Evolutionary conservation across 352 stramenopile genomes (phyloP).

Genomic region (Phytophthora parvispora): DNA sequence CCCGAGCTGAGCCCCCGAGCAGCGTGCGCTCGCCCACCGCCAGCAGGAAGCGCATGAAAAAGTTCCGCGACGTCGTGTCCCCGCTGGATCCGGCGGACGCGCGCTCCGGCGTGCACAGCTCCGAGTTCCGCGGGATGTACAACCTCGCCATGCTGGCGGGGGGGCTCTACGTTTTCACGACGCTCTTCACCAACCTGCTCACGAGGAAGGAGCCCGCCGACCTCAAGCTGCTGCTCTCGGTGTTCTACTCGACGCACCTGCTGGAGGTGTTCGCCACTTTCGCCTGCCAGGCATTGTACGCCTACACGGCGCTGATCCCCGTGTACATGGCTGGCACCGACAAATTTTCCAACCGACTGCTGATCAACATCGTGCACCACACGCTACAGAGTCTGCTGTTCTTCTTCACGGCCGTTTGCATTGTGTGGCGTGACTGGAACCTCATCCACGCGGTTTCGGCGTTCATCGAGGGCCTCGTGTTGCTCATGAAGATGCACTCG

Average conservation of each 20-base stretch:
- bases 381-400: constrained; percentile 80
- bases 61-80: constrained; percentile 71
- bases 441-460: constrained; percentile 78
- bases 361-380: constrained; percentile 81
- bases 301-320: constrained; percentile 78
- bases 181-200: constrained; percentile 64
- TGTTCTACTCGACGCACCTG: constrained; percentile 82
- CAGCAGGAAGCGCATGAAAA: constrained; percentile 56
- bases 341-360: constrained; percentile 43
- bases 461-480: constrained; percentile 80
- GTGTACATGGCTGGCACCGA: constrained; percentile 69
- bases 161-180: constrained; percentile 71
- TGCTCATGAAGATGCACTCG: constrained; percentile 90
- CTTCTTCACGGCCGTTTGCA: constrained; percentile 70
- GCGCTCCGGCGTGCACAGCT: constrained; percentile 77
- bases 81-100: constrained; percentile 73
- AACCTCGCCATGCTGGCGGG: constrained; percentile 77
- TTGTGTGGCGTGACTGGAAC: constrained; percentile 82
- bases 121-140: constrained; percentile 84
- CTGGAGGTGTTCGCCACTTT: constrained; percentile 80
- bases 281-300: constrained; percentile 69
- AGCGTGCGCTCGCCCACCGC: constrained; percentile 22
- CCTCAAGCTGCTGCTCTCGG: constrained; percentile 61
- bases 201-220: constrained; percentile 62
- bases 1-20: constrained; percentile 16